phyloP scores from a whole-genome alignment of 1,139 yeast genomes.

The Entelexis paramagnoliae region DNA sequence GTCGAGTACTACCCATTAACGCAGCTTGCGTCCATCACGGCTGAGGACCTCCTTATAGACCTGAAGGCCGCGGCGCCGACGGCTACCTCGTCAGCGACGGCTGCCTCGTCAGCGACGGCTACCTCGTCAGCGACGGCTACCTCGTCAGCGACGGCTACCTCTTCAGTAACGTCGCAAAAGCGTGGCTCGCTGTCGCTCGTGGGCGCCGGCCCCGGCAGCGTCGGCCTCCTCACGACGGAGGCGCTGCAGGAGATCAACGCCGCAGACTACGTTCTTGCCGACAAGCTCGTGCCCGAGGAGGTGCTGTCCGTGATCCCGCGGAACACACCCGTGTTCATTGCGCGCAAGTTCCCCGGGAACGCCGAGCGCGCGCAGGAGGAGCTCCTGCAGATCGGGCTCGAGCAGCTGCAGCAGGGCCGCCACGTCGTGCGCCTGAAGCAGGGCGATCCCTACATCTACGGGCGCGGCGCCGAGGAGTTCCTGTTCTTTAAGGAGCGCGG shows the following conservation, averaged over 20 bases:
- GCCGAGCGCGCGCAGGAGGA: slow-evolving; percentile 92
- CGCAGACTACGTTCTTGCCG: slow-evolving; percentile 82
- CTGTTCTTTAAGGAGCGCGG: slow-evolving; percentile 59
- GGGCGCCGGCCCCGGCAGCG: slow-evolving; percentile 93
- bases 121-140: neutral
- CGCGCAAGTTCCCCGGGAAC: slow-evolving; percentile 92
- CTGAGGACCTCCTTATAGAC: slow-evolving; percentile 41
- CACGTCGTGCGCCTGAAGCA: slow-evolving; percentile 84
- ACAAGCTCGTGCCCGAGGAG: slow-evolving; percentile 82
- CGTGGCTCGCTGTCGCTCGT: slow-evolving; percentile 61
- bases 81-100: neutral
- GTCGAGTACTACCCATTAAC: slow-evolving; percentile 82
- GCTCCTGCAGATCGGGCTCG: slow-evolving; percentile 57
- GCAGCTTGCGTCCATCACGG: slow-evolving; percentile 47
- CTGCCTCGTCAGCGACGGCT: neutral
- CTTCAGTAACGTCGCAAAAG: neutral
- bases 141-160: neutral
- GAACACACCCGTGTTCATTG: slow-evolving; percentile 66
- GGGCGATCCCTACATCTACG: slow-evolving; percentile 95
- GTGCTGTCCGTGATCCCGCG: slow-evolving; percentile 73
- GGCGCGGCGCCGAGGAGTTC: slow-evolving; percentile 93
- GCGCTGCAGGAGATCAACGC: slow-evolving; percentile 70
- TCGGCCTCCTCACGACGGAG: slow-evolving; percentile 70
- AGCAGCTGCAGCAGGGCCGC: slow-evolving; percentile 52
- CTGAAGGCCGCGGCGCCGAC: neutral